These are phyloP conservation scores for Cystobasidium tubakii DNA, from an alignment of 768 basidiomycete species.

Conservation along the genomic window DNA sequence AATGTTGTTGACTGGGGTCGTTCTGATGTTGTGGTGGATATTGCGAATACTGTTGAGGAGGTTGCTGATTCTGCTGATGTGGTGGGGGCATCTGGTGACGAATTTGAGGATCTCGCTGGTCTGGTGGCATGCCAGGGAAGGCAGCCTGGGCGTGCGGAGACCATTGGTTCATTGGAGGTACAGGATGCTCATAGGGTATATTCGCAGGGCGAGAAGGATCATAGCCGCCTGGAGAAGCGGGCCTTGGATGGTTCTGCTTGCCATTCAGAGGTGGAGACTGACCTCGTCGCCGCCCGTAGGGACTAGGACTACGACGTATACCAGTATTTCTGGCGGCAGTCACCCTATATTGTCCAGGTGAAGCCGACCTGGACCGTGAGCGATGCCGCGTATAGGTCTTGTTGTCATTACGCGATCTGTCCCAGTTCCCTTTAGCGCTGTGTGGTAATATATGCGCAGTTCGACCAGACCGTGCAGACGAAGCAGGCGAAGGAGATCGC, in stretches of 20 bases:
- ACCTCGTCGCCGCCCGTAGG: not conserved
- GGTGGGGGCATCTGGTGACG: not conserved
- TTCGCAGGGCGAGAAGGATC: not conserved
- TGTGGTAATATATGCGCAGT: not conserved
- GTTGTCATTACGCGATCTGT: not conserved
- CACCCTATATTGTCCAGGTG: not conserved
- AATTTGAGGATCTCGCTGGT: too few relatives aligned
- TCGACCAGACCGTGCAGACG: slow-evolving; percentile 7
- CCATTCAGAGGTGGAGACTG: not conserved
- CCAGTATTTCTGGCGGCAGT: not conserved
- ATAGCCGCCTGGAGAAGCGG: slow-evolving; percentile 3
- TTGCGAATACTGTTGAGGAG: not conserved
- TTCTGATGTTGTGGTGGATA: not conserved
- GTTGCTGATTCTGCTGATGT: not conserved
- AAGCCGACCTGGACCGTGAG: slow-evolving; percentile 27
- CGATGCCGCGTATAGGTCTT: slow-evolving; percentile 27
- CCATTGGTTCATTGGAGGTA: not conserved
- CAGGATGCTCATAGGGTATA: not conserved
- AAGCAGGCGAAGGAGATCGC: not conserved
- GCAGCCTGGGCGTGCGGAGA: not conserved
- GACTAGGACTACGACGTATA: not conserved
- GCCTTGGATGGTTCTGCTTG: slow-evolving; percentile 9
- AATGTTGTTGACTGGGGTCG: not conserved
- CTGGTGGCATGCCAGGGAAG: not conserved
- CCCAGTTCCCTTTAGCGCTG: not conserved